Evolutionary conservation across 106 monocot genomes (phyloP), one percentile per base, ranked within the genome.

Genomic region (Xerophyta viscosa): DNA sequence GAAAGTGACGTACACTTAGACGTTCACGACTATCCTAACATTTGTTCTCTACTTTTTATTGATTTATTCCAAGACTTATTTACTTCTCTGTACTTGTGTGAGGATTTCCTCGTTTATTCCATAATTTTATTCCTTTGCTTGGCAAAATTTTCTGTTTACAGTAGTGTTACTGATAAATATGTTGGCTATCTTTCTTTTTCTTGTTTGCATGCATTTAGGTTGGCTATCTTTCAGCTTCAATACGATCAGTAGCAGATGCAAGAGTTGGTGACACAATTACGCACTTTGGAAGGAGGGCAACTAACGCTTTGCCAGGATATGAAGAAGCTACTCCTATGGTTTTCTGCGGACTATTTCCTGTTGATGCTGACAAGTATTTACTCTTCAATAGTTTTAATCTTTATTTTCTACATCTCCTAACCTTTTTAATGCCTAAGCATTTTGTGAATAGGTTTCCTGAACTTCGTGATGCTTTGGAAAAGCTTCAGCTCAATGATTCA

Each of bases 401-500:
- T 5, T 8, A 27, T 28, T 64, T 44, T 27, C 5, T 33, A 33
- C 33, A 33, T 33, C 37, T 31, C 17, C 48, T 26, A 17, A 10
- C 13, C 26, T 23, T 20, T 42, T 58, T 59, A 31, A 49, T 12
- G 20, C 50, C 10, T 27, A 8, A 28, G 28, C 0, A 18, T 2
- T 15, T n/a, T 11, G 30, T 15, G 2, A 29, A 20, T 61, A 93
- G 93, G 72, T 94, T 88, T 73, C 74, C 76, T 61, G 94, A 88
- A 53, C 72, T 94, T 52, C 84, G 88, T 48, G 94, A 94, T 58
- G 84, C 94, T 65, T 67, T 94, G 66, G 94, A 94, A 58, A 94
- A 94, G 31, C 88, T 94, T 66, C 94, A 94, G 61, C 81, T 94
- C 11, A 94, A 94, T 76, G 94, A 94, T 73, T 84, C 94, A 27